A percentile compares a stretch with the other conserved stretches of the same genome.
phyloP scores from a whole-genome alignment of 495 filamentous ascomycete species.

The Corynascus novoguineensis region DNA sequence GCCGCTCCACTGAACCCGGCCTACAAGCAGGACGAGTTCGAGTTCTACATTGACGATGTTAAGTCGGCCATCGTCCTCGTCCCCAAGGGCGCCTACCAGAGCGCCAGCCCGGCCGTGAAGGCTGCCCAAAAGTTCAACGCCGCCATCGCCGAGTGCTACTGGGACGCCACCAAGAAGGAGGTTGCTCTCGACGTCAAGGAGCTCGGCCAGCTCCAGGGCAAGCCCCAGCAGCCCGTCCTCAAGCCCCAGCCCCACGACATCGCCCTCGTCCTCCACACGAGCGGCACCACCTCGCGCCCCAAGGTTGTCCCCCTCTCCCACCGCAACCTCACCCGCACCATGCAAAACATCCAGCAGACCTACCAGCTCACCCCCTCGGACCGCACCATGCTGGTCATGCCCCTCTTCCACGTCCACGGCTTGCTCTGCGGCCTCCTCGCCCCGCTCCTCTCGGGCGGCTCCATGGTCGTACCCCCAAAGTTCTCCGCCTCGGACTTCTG shows the following conservation, averaged over 20 bases:
- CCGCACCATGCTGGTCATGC: conserved; percentile 84
- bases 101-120: conserved; percentile 60
- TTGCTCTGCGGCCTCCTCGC: conserved; percentile 73
- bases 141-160: conserved; percentile 76
- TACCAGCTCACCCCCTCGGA: conserved; percentile 63
- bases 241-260: conserved; percentile 58
- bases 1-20: conserved; percentile 76
- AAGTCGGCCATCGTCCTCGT: conserved; percentile 69
- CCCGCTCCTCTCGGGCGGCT: conserved; percentile 64
- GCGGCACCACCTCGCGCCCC: conserved; percentile 75
- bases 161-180: conserved; percentile 53
- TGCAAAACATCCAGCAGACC: conserved; percentile 64
- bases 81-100: conserved; percentile 58
- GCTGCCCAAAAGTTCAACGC: conserved; percentile 70
- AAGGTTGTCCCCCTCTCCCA: conserved; percentile 81
- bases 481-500: conserved; percentile 86
- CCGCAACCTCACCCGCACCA: conserved; percentile 62
- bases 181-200: conserved; percentile 73
- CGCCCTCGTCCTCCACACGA: conserved; percentile 66
- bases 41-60: conserved; percentile 84
- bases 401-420: conserved; percentile 84
- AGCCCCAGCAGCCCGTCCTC: conserved; percentile 43
- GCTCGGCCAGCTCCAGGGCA: conserved; percentile 57
- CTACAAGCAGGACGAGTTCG: conserved; percentile 82
- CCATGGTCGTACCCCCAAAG: conserved; percentile 63